Evolutionary conservation across 331 rosid species (phyloP).

Genomic region (Malus hybrid): DNA sequence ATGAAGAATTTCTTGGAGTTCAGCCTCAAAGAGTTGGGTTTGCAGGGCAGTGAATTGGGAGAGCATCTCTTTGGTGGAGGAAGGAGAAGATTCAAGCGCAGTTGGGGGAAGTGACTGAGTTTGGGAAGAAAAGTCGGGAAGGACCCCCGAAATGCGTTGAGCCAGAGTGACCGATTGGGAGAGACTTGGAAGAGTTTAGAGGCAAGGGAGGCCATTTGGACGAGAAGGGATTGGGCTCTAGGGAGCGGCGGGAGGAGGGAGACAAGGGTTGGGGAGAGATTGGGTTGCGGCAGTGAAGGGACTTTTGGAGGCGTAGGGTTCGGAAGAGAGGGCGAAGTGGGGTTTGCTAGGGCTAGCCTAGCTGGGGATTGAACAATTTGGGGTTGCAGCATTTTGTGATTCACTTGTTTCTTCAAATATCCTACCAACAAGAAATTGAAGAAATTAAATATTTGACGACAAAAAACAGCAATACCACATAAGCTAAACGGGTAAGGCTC

Average conservation of each 20-base stretch:
- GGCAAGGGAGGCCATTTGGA: slow-evolving; percentile 69
- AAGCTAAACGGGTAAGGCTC: not conserved
- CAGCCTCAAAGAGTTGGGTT: slow-evolving; percentile 78
- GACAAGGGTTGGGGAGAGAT: slow-evolving; percentile 52
- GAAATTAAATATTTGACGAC: not conserved
- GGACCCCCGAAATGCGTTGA: slow-evolving; percentile 66
- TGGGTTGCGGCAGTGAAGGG: slow-evolving; percentile 44
- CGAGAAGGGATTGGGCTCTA: slow-evolving; percentile 72
- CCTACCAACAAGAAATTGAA: not conserved
- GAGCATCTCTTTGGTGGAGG: slow-evolving; percentile 64
- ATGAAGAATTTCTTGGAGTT: slow-evolving; percentile 88
- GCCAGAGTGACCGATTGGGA: slow-evolving; percentile 69
- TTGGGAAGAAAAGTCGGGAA: slow-evolving; percentile 73
- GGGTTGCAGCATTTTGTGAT: slow-evolving; percentile 18
- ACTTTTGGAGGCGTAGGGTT: slow-evolving; percentile 64
- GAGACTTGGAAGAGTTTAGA: slow-evolving; percentile 72
- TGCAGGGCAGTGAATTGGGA: slow-evolving; percentile 57
- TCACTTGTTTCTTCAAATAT: too few species aligned
- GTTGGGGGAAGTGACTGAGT: slow-evolving; percentile 27
- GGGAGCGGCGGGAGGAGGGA: slow-evolving; percentile 91
- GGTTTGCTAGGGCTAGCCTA: slow-evolving; percentile 75
- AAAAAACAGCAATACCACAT: not conserved
- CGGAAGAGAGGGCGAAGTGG: slow-evolving; percentile 70
- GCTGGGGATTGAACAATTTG: slow-evolving; percentile 88
- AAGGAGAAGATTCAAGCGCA: slow-evolving; percentile 39